phyloP scores from a whole-genome alignment of 331 rosid species.

The Prunus yedoensis region DNA sequence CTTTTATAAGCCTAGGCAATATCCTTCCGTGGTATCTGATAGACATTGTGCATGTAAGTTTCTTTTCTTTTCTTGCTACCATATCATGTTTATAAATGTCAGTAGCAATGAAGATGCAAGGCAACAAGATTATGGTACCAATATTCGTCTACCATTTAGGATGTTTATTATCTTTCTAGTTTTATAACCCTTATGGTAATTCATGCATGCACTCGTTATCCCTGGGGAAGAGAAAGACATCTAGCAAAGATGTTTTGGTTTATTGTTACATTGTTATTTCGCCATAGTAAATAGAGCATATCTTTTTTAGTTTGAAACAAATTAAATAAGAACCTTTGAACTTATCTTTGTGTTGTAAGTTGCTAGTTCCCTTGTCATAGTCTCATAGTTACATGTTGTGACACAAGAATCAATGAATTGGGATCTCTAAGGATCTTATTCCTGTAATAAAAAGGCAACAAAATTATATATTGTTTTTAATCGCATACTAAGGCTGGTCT shows the following conservation, averaged over 20 bases:
- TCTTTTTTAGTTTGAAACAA: no score
- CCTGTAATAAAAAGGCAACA: background rate
- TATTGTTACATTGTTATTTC: background rate
- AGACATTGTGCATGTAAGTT: conserved; percentile 53
- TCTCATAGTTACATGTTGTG: background rate
- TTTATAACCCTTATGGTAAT: background rate
- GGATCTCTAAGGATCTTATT: background rate
- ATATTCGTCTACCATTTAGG: background rate
- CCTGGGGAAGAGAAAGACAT: background rate
- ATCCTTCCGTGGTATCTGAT: conserved; percentile 58
- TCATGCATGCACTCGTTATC: background rate
- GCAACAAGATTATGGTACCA: no score
- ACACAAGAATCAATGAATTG: background rate
- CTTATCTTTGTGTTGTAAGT: background rate
- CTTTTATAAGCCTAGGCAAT: conserved; percentile 44
- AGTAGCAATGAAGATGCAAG: background rate
- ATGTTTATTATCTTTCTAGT: background rate
- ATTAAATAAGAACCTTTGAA: background rate
- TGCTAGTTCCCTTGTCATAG: background rate
- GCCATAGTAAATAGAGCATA: background rate
- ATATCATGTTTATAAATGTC: background rate
- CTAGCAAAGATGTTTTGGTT: background rate
- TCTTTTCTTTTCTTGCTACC: conserved; percentile 4
- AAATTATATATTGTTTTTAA: background rate
- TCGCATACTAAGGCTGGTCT: background rate